A percentile compares a stretch with the other conserved stretches of the same genome.
Evolutionary conservation across 371 early-diverging fungal species (phyloP).

Genomic region (Syncephalastrum racemosum): DNA sequence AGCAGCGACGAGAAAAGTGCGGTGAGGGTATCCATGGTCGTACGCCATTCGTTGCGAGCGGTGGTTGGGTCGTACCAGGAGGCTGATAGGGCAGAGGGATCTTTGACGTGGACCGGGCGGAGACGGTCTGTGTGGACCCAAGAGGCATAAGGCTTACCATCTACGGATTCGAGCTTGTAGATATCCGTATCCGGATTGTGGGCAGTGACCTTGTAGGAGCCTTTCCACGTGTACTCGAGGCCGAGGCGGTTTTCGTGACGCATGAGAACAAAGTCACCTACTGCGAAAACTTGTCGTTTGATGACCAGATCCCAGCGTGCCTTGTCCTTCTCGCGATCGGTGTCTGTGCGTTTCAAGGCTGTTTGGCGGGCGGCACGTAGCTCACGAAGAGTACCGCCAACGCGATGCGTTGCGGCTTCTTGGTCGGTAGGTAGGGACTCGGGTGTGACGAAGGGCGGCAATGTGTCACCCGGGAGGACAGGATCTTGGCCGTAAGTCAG

Average conservation of each 20-base stretch:
- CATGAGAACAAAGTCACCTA: conserved; percentile 17
- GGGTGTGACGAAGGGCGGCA: background rate
- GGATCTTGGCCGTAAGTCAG: conserved; percentile 22
- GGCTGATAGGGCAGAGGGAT: no score
- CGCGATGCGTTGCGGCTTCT: no score
- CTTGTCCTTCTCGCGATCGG: conserved; percentile 18
- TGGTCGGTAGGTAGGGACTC: no score
- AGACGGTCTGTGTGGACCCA: conserved; percentile 18
- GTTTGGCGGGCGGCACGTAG: conserved; percentile 13
- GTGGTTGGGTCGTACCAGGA: no score
- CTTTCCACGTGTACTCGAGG: conserved; percentile 15
- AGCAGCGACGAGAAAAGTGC: no score
- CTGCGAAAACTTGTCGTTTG: conserved; percentile 3
- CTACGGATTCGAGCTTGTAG: conserved; percentile 6
- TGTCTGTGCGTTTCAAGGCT: conserved; percentile 9
- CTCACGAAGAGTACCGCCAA: no score
- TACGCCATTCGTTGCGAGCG: no score
- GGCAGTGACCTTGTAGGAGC: conserved; percentile 7
- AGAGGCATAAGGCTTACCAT: conserved; percentile 9
- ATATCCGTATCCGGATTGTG: conserved; percentile 3
- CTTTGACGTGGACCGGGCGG: no score
- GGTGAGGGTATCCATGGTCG: no score
- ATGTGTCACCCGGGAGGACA: conserved; percentile 11
- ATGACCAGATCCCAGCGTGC: conserved; percentile 18
- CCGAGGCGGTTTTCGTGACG: conserved; percentile 8